Conservation (phyloP, 495 filamentous ascomycete species). For the Penicillium desertorum region DNA sequence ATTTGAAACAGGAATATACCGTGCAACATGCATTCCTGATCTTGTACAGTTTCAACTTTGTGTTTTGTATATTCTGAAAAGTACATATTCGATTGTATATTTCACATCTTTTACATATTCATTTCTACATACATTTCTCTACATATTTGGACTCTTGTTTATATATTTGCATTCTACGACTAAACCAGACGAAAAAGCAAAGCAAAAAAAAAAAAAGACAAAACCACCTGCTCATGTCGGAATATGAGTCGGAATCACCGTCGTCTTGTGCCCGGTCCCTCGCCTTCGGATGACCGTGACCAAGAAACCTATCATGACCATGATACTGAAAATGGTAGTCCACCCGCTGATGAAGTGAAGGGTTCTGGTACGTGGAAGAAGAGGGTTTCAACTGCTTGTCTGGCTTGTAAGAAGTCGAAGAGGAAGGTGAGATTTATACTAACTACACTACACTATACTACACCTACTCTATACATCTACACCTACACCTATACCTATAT, state of each 20-base stretch:
- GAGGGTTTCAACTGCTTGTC: constrained; percentile 47
- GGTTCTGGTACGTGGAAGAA: constrained; percentile 35
- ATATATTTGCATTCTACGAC: not conserved
- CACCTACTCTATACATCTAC: not conserved
- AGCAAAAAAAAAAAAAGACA: not conserved
- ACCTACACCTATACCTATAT: no score
- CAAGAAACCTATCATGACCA: not conserved
- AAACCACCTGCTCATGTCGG: not conserved
- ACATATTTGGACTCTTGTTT: not conserved
- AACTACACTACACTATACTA: not conserved
- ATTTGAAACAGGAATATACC: not conserved
- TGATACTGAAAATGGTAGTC: constrained; percentile 19
- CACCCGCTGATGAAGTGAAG: not conserved
- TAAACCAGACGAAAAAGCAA: not conserved
- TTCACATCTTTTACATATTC: not conserved
- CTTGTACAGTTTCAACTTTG: constrained; percentile 4
- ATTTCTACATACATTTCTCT: not conserved
- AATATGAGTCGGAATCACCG: constrained; percentile 34
- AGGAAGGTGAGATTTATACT: constrained; percentile 34
- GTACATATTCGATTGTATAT: constrained; percentile 11
- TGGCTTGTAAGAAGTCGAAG: constrained; percentile 51
- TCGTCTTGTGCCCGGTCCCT: constrained; percentile 31
- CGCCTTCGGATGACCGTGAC: constrained; percentile 21
- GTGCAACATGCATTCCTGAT: constrained; percentile 7
- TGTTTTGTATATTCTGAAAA: not conserved